These are phyloP conservation scores for Kokia cookei DNA, from an alignment of 441 rosid genomes.

Conservation along the genomic window DNA sequence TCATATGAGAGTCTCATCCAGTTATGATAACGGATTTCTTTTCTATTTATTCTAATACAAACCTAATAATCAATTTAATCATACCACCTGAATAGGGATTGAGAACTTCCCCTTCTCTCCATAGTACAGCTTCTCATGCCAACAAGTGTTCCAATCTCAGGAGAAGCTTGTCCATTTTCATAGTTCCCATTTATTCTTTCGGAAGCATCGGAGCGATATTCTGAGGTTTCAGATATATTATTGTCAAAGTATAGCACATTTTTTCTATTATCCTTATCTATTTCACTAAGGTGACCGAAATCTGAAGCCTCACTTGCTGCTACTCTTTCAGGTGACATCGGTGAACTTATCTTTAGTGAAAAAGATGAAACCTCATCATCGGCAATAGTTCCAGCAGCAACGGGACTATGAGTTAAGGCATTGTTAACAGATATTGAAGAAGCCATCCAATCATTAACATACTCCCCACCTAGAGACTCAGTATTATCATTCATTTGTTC, in stretches of 20 bases:
- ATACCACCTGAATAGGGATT: constrained; percentile 68
- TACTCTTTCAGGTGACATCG: constrained; percentile 60
- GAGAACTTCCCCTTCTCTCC: constrained; percentile 73
- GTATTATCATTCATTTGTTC: constrained; percentile 32
- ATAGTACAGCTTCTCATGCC: constrained; percentile 36
- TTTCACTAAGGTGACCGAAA: constrained; percentile 49
- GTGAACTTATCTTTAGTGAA: constrained; percentile 43
- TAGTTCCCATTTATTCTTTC: constrained; percentile 45
- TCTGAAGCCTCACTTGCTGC: constrained; percentile 72
- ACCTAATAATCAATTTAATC: neutral
- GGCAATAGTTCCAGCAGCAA: constrained; percentile 68
- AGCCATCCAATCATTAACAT: constrained; percentile 46
- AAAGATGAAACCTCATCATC: constrained; percentile 56
- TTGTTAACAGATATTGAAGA: constrained; percentile 81
- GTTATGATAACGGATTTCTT: neutral
- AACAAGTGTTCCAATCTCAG: constrained; percentile 42
- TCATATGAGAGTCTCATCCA: neutral
- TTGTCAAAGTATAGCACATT: constrained; percentile 45
- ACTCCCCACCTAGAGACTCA: constrained; percentile 33
- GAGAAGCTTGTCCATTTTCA: constrained; percentile 60
- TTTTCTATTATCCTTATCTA: constrained; percentile 52
- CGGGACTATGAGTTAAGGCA: constrained; percentile 69
- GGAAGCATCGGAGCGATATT: constrained; percentile 42
- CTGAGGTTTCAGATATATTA: constrained; percentile 64
- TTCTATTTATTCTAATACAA: constrained; percentile 3